Evolutionary conservation across 2,329 filamentous ascomycete species (phyloP).

Genomic region (Pleomassaria siparia): DNA sequence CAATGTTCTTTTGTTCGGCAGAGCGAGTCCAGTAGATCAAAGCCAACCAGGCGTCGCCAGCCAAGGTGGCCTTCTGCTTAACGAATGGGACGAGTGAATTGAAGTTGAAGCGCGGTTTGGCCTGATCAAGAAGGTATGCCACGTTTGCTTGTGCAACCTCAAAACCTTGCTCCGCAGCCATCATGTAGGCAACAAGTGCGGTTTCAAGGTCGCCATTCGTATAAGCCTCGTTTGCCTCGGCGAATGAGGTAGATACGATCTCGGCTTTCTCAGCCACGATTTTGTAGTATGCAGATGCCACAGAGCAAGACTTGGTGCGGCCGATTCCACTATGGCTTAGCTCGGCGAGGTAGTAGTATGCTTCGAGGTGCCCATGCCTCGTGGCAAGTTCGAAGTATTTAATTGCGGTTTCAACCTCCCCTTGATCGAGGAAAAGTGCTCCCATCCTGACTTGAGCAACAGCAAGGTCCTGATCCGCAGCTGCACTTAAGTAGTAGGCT

Average conservation of each 20-base stretch:
- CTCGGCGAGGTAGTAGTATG: conserved; percentile 89
- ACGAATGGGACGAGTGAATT: conserved; percentile 54
- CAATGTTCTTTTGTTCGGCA: conserved; percentile 88
- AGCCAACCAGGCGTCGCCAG: conserved; percentile 66
- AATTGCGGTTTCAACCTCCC: conserved; percentile 75
- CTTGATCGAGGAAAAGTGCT: conserved; percentile 83
- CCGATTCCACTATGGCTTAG: conserved; percentile 80
- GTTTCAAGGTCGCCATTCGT: conserved; percentile 76
- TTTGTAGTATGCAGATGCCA: conserved; percentile 81
- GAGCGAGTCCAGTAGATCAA: conserved; percentile 95
- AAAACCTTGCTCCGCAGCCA: conserved; percentile 90
- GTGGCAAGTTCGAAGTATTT: conserved; percentile 87
- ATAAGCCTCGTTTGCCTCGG: conserved; percentile 81
- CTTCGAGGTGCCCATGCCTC: conserved; percentile 80
- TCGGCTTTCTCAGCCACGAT: conserved; percentile 91
- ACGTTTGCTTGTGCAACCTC: conserved; percentile 89
- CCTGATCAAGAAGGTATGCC: conserved; percentile 78
- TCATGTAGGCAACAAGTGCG: conserved; percentile 78
- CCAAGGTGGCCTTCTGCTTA: conserved; percentile 47
- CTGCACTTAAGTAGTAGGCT: conserved; percentile 72
- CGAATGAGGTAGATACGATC: conserved; percentile 77
- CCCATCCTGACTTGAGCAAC: conserved; percentile 82
- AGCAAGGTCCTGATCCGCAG: conserved; percentile 79
- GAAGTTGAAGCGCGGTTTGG: conserved; percentile 52
- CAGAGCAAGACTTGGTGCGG: conserved; percentile 73